A percentile compares a stretch with the other conserved stretches of the same genome.
Conservation (phyloP, 495 filamentous ascomycete genomes). For the Lasiosphaeriaceae sp. region DNA sequence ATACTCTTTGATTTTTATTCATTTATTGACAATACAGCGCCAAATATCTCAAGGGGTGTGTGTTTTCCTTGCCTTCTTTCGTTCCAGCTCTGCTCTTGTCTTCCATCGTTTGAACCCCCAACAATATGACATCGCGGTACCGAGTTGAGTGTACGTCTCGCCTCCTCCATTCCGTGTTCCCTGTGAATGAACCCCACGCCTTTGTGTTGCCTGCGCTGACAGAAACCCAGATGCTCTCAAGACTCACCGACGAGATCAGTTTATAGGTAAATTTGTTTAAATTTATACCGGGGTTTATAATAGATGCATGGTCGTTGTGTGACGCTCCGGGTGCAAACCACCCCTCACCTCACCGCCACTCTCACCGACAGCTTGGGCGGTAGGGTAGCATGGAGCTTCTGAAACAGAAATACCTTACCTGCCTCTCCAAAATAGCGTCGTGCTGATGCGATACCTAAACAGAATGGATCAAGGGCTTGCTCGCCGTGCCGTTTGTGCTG, state of each 20-base stretch:
- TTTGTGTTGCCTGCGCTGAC: constrained; percentile 9
- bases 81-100: no score
- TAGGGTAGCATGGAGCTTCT: not conserved
- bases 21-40: no score
- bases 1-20: no score
- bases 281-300: not conserved
- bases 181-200: not conserved
- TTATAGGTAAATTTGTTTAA: constrained; percentile 53
- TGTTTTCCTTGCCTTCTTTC: no score
- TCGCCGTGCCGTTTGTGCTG: constrained; percentile 95
- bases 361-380: not conserved
- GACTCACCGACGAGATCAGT: constrained; percentile 81
- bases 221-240: constrained; percentile 70
- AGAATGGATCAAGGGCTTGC: constrained; percentile 74
- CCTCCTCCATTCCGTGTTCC: not conserved
- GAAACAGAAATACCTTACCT: not conserved
- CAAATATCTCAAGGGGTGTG: no score
- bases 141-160: constrained; percentile 73
- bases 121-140: constrained; percentile 85
- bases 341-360: constrained; percentile 11
- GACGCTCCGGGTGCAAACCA: not conserved
- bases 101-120: not conserved
- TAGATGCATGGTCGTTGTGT: not conserved
- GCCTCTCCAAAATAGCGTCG: not conserved
- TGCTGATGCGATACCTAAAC: not conserved